phyloP scores from a whole-genome alignment of 1,284 basidiomycete species.

The Inonotus obliquus region DNA sequence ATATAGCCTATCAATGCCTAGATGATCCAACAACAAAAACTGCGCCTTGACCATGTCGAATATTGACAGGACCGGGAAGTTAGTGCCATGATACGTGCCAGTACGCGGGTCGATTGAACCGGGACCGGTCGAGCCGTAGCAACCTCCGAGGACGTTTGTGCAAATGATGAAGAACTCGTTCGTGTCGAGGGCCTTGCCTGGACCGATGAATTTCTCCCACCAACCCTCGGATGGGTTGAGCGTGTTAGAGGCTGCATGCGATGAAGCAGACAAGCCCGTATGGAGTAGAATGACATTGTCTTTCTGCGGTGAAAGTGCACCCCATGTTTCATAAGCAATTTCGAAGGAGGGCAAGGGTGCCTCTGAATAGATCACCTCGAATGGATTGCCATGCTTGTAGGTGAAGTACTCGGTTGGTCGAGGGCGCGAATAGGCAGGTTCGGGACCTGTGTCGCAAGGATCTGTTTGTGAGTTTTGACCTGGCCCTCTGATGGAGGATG shows the following conservation, averaged over 20 bases:
- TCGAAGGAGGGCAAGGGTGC: conserved; percentile 69
- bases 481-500: conserved; percentile 10
- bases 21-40: conserved; percentile 80
- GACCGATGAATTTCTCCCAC: conserved; percentile 99
- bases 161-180: conserved; percentile 92
- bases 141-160: conserved; percentile 96
- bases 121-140: conserved; percentile 96
- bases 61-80: conserved; percentile 88
- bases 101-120: conserved; percentile 71
- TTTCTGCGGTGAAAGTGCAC: conserved; percentile 68
- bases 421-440: conserved; percentile 74
- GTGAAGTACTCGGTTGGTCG: conserved; percentile 62
- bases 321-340: conserved; percentile 98
- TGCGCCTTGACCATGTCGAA: conserved; percentile 98
- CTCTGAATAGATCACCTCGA: conserved; percentile 72
- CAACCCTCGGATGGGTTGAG: conserved; percentile 84
- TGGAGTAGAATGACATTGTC: conserved; percentile 97
- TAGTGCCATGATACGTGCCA: conserved; percentile 78
- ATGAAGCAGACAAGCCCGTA: conserved; percentile 93
- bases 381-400: conserved; percentile 58
- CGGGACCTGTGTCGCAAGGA: conserved; percentile 52
- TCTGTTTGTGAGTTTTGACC: conserved; percentile 3
- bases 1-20: conserved; percentile 83
- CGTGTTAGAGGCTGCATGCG: conserved; percentile 86
- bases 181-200: conserved; percentile 91